These are phyloP conservation scores for Ogataea zsoltii DNA, from an alignment of 805 yeast genomes.

Conservation along the genomic window DNA sequence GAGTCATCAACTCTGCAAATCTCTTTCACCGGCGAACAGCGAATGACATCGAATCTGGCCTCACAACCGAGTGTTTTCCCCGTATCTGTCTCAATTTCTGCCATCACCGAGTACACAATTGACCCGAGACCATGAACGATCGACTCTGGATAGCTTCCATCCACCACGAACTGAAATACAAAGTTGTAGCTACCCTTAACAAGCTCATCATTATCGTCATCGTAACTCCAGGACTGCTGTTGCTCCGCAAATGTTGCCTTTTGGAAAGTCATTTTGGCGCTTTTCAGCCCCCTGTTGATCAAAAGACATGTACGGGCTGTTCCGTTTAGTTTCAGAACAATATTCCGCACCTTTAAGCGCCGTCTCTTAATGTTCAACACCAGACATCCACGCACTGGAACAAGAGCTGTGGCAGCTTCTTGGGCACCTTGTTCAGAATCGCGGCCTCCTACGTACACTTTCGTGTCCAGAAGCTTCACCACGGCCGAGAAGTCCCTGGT, in stretches of 20 bases:
- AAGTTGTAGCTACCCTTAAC: conserved; percentile 25
- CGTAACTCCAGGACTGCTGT: conserved; percentile 5
- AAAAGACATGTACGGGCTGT: conserved; percentile 1
- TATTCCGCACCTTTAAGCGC: conserved; percentile 10
- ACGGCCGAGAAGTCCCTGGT: conserved; percentile 1
- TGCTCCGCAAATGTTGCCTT: background rate
- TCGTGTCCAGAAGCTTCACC: conserved; percentile 2
- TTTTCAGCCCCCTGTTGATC: background rate
- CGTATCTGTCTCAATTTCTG: conserved; percentile 9
- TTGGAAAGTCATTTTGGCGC: background rate
- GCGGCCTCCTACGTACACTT: conserved; percentile 1
- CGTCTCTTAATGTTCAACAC: conserved; percentile 19
- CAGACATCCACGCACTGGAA: conserved; percentile 27
- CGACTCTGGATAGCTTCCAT: conserved; percentile 27
- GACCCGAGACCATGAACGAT: conserved; percentile 23
- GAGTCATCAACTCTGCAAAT: conserved; percentile 14
- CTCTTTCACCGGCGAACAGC: conserved; percentile 15
- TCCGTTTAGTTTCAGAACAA: conserved; percentile 20
- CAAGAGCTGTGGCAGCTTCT: background rate
- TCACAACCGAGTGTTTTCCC: conserved; percentile 10
- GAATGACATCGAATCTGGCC: conserved; percentile 13
- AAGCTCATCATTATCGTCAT: conserved; percentile 4
- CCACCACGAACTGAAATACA: conserved; percentile 30
- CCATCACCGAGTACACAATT: conserved; percentile 20
- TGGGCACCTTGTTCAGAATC: background rate